Conservation (phyloP, 108 stramenopile genomes). For the Asterionellopsis glacialis region DNA sequence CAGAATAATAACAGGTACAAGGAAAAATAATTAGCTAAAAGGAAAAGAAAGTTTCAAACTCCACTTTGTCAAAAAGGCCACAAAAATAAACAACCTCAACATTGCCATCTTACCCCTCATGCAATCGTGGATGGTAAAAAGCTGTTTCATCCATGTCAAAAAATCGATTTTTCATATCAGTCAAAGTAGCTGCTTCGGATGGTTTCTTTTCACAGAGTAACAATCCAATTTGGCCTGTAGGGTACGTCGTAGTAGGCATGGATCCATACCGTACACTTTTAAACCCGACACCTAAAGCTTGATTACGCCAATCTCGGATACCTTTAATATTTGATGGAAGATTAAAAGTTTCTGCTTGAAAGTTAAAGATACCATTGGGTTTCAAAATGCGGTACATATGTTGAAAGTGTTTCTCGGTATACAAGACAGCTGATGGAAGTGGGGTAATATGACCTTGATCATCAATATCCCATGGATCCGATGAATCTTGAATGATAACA, state of each 20-base stretch:
- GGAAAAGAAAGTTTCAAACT: no score
- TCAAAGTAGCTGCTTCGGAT: slow-evolving; percentile 7
- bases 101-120: neutral
- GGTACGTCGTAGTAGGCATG: slow-evolving; percentile 59
- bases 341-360: slow-evolving; percentile 71
- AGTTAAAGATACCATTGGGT: slow-evolving; percentile 57
- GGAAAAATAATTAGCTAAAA: no score
- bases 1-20: no score
- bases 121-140: neutral
- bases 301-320: slow-evolving; percentile 51
- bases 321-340: slow-evolving; percentile 62
- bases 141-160: slow-evolving; percentile 19
- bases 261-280: slow-evolving; percentile 56
- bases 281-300: slow-evolving; percentile 53
- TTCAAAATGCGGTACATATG: slow-evolving; percentile 41
- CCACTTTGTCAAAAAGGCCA: neutral
- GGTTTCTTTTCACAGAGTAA: slow-evolving; percentile 53
- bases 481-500: slow-evolving; percentile 78
- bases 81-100: no score
- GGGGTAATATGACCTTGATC: slow-evolving; percentile 46
- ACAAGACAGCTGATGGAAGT: slow-evolving; percentile 61
- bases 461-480: slow-evolving; percentile 59
- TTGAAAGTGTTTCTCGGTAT: slow-evolving; percentile 53
- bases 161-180: slow-evolving; percentile 21
- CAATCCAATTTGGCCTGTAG: slow-evolving; percentile 82